Conservation (phyloP, 495 filamentous ascomycete genomes). For the Haplographium delicatum region DNA sequence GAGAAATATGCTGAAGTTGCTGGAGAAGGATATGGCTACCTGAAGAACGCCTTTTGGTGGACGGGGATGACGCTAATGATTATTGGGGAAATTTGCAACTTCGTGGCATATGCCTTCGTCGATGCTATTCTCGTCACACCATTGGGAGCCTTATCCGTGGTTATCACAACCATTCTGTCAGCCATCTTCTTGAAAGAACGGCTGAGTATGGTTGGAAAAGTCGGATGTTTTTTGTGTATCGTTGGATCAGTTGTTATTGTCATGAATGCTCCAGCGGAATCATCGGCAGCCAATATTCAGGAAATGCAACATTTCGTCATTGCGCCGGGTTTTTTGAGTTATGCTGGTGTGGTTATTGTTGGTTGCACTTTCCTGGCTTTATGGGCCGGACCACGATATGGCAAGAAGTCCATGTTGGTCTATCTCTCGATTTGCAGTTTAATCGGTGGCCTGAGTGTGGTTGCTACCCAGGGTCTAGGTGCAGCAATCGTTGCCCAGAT, state of each 20-base stretch:
- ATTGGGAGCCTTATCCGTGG: conserved; percentile 89
- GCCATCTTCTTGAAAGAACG: conserved; percentile 96
- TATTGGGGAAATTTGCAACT: conserved; percentile 93
- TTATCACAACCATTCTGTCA: conserved; percentile 87
- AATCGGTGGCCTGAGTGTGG: conserved; percentile 90
- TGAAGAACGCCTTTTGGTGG: conserved; percentile 98
- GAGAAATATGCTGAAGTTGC: conserved; percentile 89
- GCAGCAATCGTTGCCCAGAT: conserved; percentile 87
- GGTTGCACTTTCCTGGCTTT: conserved; percentile 66
- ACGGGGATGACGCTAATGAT: conserved; percentile 96
- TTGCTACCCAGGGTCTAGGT: conserved; percentile 89
- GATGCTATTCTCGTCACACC: conserved; percentile 96
- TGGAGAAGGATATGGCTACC: conserved; percentile 95
- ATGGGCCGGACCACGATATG: conserved; percentile 85
- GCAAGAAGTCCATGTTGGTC: conserved; percentile 95
- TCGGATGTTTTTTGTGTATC: conserved; percentile 93
- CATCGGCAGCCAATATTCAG: conserved; percentile 82
- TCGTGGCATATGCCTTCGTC: conserved; percentile 94
- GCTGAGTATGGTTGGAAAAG: conserved; percentile 90
- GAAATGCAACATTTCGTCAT: conserved; percentile 89
- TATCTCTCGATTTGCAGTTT: conserved; percentile 95
- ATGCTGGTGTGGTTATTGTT: conserved; percentile 78
- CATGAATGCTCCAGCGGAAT: conserved; percentile 84
- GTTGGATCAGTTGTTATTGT: conserved; percentile 90
- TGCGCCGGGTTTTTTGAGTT: conserved; percentile 77